Percentiles rank a stretch among this genome's conserved stretches.
phyloP scores from a whole-genome alignment of 176 grass and related monocot species.

The Eleusine indica region DNA sequence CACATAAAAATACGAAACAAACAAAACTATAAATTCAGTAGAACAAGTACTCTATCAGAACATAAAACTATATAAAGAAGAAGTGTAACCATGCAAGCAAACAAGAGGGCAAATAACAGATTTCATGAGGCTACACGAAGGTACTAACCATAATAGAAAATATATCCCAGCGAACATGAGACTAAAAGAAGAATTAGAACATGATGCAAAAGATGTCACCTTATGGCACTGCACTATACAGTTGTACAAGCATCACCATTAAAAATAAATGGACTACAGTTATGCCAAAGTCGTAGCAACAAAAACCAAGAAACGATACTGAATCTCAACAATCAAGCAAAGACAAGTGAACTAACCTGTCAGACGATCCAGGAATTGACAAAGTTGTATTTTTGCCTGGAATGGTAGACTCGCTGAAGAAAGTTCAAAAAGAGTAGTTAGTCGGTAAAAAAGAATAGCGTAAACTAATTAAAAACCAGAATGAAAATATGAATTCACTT shows the following conservation, averaged over 20 bases:
- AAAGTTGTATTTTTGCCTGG: constrained; percentile 72
- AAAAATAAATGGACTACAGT: not conserved
- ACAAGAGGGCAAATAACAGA: not conserved
- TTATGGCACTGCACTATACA: not conserved
- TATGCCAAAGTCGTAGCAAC: not conserved
- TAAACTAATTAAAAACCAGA: constrained; percentile 27
- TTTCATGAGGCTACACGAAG: not conserved
- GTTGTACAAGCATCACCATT: not conserved
- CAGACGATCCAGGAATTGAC: constrained; percentile 68
- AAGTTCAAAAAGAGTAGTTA: constrained; percentile 11
- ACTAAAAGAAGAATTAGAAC: not conserved
- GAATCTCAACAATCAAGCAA: constrained; percentile 28
- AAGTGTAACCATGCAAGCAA: not conserved
- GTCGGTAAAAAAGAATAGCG: not conserved
- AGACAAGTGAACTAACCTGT: constrained; percentile 60
- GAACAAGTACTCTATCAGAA: not conserved
- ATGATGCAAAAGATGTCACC: not conserved
- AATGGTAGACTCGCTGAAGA: constrained; percentile 54
- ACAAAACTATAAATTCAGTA: not conserved
- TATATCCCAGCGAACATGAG: not conserved
- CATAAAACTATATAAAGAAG: not conserved
- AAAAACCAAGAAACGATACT: not conserved
- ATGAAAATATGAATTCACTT: constrained; percentile 45
- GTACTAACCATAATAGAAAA: not conserved
- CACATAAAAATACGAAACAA: not conserved